Evolutionary conservation across 164 flowering plant species (phyloP), one percentile per base, ranked within the genome.

Genomic region (Macadamia integrifolia): DNA sequence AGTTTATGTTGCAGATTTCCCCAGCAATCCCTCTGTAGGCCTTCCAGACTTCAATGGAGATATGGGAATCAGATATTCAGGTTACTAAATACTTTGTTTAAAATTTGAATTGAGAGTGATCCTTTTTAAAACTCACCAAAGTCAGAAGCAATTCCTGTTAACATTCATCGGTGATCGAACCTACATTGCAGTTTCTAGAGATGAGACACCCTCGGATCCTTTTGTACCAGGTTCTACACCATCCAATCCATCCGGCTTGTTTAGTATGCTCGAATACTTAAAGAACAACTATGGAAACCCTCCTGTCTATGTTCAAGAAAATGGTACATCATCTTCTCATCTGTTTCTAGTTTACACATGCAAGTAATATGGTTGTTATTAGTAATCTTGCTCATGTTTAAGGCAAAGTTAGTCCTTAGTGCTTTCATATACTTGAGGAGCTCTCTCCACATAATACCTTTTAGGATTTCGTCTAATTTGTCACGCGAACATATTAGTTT

Each of bases 241-340:
- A 0, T 30, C 7, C 48, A 32, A 10, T 55, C 78, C 80, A 6
- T 62, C 71, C 29, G 69, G 74, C 44, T 49, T 78, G 23, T 55
- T 43, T 17, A 53, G 50, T 15, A 13, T 72, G 28, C 73, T 78
- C 30, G 66, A 69, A 14, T 69, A 72, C 62, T 28, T 78, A 31
- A 75, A 72, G 59, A 58, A 72, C 62, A 14, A 67, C 13, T 72
- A 75, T 57, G 76, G 76, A 62, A 78, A 78, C 43, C 80, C 71
- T 56, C 74, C 76, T 13, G 35, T 75, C 11, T 75, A 49, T 23
- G 14, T 75, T 23, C 80, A 78, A 11, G 80, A 78, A 71, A 74
- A 71, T 62, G 78, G 80, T 78, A 28, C 13, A 14, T n/a, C 43
- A 35, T 48, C 23, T 32, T 42, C 52, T 62, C 32, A 62, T 12